These are phyloP conservation scores for Sarocladium kiliense DNA, from an alignment of 2,329 filamentous ascomycete species.

Conservation along the genomic window DNA sequence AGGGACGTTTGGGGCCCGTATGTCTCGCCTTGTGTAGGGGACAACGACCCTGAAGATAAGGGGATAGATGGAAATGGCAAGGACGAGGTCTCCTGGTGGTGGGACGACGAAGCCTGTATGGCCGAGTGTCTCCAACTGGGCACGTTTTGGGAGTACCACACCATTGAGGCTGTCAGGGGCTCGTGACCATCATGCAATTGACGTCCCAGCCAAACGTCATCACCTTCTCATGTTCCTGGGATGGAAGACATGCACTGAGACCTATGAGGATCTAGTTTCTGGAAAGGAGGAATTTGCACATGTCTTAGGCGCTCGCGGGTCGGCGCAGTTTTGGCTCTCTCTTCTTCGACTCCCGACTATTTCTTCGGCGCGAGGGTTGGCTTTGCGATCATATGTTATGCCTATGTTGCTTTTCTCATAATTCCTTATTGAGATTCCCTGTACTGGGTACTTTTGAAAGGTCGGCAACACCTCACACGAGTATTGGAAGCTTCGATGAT, in stretches of 20 bases:
- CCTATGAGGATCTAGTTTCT: background rate
- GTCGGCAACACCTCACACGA: too few species aligned
- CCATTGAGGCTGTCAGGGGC: slow-evolving; percentile 51
- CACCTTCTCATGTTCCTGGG: background rate
- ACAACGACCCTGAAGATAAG: background rate
- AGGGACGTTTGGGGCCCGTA: slow-evolving; percentile 53
- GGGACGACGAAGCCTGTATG: slow-evolving; percentile 51
- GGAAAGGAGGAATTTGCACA: too few species aligned
- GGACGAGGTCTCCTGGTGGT: slow-evolving; percentile 46
- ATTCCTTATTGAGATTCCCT: too few species aligned
- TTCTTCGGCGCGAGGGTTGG: too few species aligned
- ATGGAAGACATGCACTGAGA: background rate
- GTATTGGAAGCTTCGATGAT: too few species aligned
- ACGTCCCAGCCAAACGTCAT: background rate
- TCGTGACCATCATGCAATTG: background rate
- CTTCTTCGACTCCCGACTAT: too few species aligned
- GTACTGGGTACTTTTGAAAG: too few species aligned
- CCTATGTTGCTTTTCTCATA: too few species aligned
- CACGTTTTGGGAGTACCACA: slow-evolving; percentile 55
- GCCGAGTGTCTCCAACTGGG: slow-evolving; percentile 49
- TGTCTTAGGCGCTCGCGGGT: too few species aligned
- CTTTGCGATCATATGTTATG: too few species aligned
- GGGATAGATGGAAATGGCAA: background rate
- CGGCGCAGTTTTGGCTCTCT: too few species aligned
- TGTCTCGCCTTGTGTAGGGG: slow-evolving; percentile 26